phyloP scores from a whole-genome alignment of 164 flowering plant species.

The Amborella trichopoda region DNA sequence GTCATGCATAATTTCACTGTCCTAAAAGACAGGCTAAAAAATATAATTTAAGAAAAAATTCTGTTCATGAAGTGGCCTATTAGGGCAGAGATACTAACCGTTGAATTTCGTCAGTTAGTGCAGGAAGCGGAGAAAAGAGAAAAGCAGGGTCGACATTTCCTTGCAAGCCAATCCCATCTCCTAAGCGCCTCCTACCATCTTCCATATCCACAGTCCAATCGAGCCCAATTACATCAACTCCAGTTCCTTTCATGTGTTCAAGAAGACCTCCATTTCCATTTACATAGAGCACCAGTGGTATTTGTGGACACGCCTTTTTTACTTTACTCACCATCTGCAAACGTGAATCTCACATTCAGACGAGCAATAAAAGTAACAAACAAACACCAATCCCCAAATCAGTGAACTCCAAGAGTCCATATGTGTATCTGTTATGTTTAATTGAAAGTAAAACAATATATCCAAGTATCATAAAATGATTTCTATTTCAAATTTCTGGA shows the following conservation, averaged over 20 bases:
- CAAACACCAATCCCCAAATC: no score
- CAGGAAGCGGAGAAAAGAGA: conserved; percentile 73
- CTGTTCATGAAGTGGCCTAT: no score
- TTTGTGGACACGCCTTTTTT: conserved; percentile 58
- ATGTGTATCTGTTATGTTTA: no score
- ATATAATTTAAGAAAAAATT: no score
- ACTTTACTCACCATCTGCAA: conserved; percentile 71
- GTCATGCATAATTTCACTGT: no score
- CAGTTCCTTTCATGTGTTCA: conserved; percentile 87
- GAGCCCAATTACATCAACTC: conserved; percentile 96
- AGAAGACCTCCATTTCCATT: conserved; percentile 98
- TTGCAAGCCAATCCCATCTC: conserved; percentile 57
- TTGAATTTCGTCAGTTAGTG: conserved; percentile 71
- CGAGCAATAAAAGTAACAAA: no score
- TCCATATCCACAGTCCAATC: conserved; percentile 99
- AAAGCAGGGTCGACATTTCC: conserved; percentile 96
- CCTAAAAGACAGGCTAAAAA: no score
- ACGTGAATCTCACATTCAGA: no score
- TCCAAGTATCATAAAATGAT: no score
- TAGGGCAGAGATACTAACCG: conserved; percentile 29
- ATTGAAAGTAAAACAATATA: no score
- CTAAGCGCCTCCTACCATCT: conserved; percentile 83
- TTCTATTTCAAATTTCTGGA: no score
- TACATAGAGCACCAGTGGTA: conserved; percentile 83
- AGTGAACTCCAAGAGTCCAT: no score